Conservation (phyloP, 495 filamentous ascomycete genomes). For the Penicillium robsamsonii region DNA sequence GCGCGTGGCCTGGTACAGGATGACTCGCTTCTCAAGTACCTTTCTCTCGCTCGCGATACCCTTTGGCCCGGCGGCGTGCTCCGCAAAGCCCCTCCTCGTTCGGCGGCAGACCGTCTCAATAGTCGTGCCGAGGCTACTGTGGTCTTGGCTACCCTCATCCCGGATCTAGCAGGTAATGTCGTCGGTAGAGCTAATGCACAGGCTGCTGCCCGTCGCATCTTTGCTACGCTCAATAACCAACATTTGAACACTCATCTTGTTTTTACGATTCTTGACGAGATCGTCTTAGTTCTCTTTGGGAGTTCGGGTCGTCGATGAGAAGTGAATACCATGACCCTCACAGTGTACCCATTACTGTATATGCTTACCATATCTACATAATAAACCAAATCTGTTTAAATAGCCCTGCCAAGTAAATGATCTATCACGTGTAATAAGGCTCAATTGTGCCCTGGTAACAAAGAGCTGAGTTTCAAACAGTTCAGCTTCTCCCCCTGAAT, state of each 20-base stretch:
- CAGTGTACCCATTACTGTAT: neutral
- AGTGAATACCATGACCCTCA: neutral
- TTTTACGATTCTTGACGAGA: constrained; percentile 77
- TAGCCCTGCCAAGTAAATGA: neutral
- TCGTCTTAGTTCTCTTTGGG: constrained; percentile 70
- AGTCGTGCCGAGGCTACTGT: constrained; percentile 70
- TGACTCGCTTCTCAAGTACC: constrained; percentile 72
- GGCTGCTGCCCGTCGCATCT: constrained; percentile 73
- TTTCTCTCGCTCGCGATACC: constrained; percentile 63
- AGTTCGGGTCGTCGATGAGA: constrained; percentile 25
- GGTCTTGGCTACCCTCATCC: constrained; percentile 76
- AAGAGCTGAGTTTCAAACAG: constrained; percentile 6
- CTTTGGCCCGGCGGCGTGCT: constrained; percentile 77
- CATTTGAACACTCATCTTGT: constrained; percentile 68
- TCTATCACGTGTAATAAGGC: neutral
- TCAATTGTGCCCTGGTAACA: neutral
- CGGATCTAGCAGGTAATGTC: constrained; percentile 78
- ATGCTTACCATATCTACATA: neutral
- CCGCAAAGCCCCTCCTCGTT: constrained; percentile 51
- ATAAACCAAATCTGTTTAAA: neutral
- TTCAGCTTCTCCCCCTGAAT: no score
- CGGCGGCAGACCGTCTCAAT: constrained; percentile 62
- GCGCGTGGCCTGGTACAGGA: constrained; percentile 68
- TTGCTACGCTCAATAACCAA: constrained; percentile 77
- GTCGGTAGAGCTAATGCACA: constrained; percentile 83